Base-by-base conservation (phyloP, 1,284 basidiomycete genomes). In the Heterobasidion annosum region DNA sequence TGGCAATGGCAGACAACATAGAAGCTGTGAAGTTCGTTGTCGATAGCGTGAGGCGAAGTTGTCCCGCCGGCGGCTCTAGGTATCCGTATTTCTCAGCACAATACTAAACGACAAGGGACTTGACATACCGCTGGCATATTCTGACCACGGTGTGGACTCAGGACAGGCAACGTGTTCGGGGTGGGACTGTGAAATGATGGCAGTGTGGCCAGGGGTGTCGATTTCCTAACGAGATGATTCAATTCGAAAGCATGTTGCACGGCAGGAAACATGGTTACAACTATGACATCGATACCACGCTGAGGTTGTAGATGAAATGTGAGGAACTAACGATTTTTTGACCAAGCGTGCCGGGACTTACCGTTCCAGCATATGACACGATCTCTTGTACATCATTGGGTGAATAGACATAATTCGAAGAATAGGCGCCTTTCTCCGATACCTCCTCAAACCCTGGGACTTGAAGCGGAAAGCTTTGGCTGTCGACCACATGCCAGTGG, bases 401-500 rank as follows among this genome's bases (percentile, higher is more conserved):
- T 1, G 75, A 78, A 68, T 93, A 95, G 0, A 83, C 73, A 52
- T 77, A 65, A 0, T 59, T 58, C 0, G 73, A 52, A 1, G 77
- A 77, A 67, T 93, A 93, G 5, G 91, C 86, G n/a, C 87, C 91
- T 18, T 78, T 75, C 16, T 68, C 61, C 0, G 87, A 72, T 1
- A 94, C 70, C 54, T 86, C 78, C 1, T 78, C 74, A 64, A 81
- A 85, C 7, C 77, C 78, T 3, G 81, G 76, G 34, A 91, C 68
- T 34, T 77, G 72, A 15, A 93, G 73, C 0, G 91, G 90, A 75
- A 89, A 94, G 56, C 82, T 84, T 66, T 87, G 83, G 60, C 79
- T 79, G 66, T 87, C 84, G 42, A 86, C 85, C 51, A 88, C 75
- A 64, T 93, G 89, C 90, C 88, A 91, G 66, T 92, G 88, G 68